Percentiles rank a stretch among this genome's conserved stretches.
Conservation (phyloP, 202 grass and related monocot genomes). For the Hordeum pubiflorum region DNA sequence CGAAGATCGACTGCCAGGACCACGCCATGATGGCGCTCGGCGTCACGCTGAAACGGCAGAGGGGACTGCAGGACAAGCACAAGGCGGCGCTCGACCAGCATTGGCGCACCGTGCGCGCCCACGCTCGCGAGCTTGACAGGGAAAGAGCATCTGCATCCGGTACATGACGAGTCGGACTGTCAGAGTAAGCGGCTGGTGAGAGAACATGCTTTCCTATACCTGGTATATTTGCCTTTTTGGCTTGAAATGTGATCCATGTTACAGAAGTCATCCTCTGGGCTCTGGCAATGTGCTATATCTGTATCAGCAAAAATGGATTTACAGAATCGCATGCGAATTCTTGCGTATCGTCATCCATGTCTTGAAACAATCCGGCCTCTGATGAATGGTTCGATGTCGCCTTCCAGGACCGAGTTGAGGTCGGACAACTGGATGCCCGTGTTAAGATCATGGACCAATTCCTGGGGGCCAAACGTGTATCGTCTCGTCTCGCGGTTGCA, state of each 20-base stretch:
- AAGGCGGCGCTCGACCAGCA: neutral
- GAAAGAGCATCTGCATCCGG: neutral
- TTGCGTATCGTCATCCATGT: slow-evolving; percentile 20
- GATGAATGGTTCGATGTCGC: slow-evolving; percentile 65
- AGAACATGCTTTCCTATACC: slow-evolving; percentile 3
- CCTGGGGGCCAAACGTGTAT: slow-evolving; percentile 61
- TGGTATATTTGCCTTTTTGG: slow-evolving; percentile 22
- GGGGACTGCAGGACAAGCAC: slow-evolving; percentile 6
- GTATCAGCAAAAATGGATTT: slow-evolving; percentile 14
- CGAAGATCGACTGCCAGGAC: slow-evolving; percentile 32
- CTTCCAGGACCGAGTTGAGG: slow-evolving; percentile 61
- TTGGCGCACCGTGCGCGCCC: neutral
- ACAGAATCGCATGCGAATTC: neutral
- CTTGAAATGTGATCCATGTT: slow-evolving; percentile 24
- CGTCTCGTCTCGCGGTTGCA: slow-evolving; percentile 46
- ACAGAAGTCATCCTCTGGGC: slow-evolving; percentile 10
- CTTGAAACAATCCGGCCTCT: slow-evolving; percentile 53
- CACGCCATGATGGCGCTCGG: slow-evolving; percentile 21
- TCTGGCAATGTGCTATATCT: slow-evolving; percentile 11
- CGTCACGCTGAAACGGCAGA: neutral
- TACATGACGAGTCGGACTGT: neutral
- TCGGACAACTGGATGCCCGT: slow-evolving; percentile 71
- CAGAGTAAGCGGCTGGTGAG: neutral
- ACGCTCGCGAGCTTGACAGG: slow-evolving; percentile 9
- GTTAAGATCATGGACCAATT: slow-evolving; percentile 63